Evolutionary conservation across 208 protist species (phyloP), one percentile per base, ranked within the genome.

Genomic region (Trypanosoma mega): DNA sequence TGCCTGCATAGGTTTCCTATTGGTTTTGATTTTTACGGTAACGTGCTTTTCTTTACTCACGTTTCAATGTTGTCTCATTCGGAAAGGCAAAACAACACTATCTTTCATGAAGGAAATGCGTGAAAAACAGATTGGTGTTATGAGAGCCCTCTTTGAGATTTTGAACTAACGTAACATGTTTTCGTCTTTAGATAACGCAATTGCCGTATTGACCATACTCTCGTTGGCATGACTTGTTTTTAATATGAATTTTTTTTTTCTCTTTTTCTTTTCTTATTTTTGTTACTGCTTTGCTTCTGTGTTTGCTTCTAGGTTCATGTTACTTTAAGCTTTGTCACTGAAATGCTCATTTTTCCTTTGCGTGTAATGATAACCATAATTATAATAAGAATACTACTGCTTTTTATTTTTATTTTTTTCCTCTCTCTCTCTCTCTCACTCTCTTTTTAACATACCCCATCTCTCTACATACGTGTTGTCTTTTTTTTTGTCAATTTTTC

Each of bases 51-150:
- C 71, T 31, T 9, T 33, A 4, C 66, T 74, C 23, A 53, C 50
- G 3, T 80, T 84, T 47, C 76, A 85, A 36, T 44, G 20, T n/a
- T 54, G 14, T 56, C 59, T 65, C 24, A 23, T 56, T 54, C 11
- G 58, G 31, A 64, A 64, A 5, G 31, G 24, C 16, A 64, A 64
- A 46, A 54, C 34, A 11, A 55, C 58, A 21, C 20, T 52, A 14
- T 53, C 26, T 45, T 47, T 55, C 7, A 16, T 30, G 12, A 55
- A 55, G n/a, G 47, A 54, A 43, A 33, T 30, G 6, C 0, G 27
- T 16, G 44, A 44, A 46, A 51, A 18, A n/a, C 26, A 3, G 30
- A 9, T 2, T 21, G 16, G 45, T 27, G 18, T 53, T 21, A 21
- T 52, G 29, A 39, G 16, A 21, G 45, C 56, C 33, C n/a, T 61